Percentiles rank a stretch among this genome's conserved stretches.
These are phyloP conservation scores for Scheffersomyces insectosa DNA, from an alignment of 1,139 yeast species.

Conservation along the genomic window DNA sequence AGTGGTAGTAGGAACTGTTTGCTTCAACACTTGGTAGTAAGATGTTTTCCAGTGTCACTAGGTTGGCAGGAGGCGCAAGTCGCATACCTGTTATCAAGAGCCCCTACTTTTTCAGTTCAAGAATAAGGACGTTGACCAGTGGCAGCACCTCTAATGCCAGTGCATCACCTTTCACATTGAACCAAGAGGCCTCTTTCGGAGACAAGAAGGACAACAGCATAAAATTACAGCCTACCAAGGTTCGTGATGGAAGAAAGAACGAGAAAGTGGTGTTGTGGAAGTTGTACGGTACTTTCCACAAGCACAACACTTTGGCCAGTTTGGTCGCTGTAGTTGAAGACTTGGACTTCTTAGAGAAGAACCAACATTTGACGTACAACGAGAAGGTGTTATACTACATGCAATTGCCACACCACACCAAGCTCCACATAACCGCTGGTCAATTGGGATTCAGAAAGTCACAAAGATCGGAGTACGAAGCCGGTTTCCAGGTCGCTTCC, in stretches of 20 bases:
- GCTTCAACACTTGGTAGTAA: not conserved
- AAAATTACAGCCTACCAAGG: slow-evolving; percentile 3
- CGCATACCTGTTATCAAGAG: too few species aligned
- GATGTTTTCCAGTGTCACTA: slow-evolving; percentile 12
- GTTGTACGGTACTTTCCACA: slow-evolving; percentile 72
- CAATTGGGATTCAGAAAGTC: slow-evolving; percentile 75
- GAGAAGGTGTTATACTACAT: slow-evolving; percentile 77
- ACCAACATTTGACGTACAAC: slow-evolving; percentile 60
- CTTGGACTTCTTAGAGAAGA: slow-evolving; percentile 55
- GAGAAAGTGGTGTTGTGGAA: slow-evolving; percentile 58
- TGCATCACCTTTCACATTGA: not conserved
- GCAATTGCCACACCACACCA: slow-evolving; percentile 76
- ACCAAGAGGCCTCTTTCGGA: not conserved
- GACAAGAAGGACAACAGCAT: slow-evolving; percentile 1
- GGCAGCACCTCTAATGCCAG: not conserved
- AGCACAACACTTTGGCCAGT: slow-evolving; percentile 82
- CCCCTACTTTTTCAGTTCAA: too few species aligned
- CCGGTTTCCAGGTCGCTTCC: slow-evolving; percentile 84
- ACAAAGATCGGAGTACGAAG: slow-evolving; percentile 90
- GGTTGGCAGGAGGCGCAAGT: slow-evolving; percentile 3
- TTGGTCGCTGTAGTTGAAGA: slow-evolving; percentile 74
- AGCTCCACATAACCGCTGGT: slow-evolving; percentile 68
- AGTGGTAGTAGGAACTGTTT: not conserved
- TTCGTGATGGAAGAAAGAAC: slow-evolving; percentile 14
- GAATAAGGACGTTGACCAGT: too few species aligned